Percentiles rank a stretch among this genome's conserved stretches.
Evolutionary conservation across 2,329 filamentous ascomycete species (phyloP).

Genomic region (Magnaporthiopsis poae): DNA sequence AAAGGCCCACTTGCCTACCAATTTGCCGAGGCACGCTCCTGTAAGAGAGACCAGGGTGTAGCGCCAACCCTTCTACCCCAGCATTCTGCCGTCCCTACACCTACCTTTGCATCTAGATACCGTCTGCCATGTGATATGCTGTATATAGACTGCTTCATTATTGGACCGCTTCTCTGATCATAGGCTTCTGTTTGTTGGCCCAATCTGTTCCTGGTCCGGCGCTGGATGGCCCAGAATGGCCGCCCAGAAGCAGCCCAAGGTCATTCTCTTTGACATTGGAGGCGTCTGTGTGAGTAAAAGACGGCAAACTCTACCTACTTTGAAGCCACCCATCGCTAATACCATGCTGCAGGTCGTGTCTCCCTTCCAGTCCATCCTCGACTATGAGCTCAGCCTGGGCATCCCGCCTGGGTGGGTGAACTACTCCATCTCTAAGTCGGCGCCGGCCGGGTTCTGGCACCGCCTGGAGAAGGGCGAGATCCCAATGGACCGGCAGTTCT

Average conservation of each 20-base stretch:
- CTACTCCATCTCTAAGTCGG: slow-evolving; percentile 69
- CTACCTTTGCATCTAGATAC: neutral
- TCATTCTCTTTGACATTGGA: slow-evolving; percentile 86
- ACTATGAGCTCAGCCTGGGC: slow-evolving; percentile 67
- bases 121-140: neutral
- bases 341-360: slow-evolving; percentile 59
- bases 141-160: neutral
- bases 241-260: slow-evolving; percentile 48
- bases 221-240: slow-evolving; percentile 29
- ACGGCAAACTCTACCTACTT: neutral
- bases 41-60: slow-evolving; percentile 1
- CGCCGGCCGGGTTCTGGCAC: slow-evolving; percentile 78
- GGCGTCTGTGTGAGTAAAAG: slow-evolving; percentile 76
- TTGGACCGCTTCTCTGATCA: neutral
- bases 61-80: neutral
- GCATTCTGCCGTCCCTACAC: neutral
- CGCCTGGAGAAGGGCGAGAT: slow-evolving; percentile 77
- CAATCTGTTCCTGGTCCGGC: slow-evolving; percentile 14
- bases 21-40: neutral
- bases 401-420: slow-evolving; percentile 90
- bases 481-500: slow-evolving; percentile 64
- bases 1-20: neutral
- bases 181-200: slow-evolving; percentile 18
- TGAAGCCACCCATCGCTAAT: slow-evolving; percentile 9
- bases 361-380: slow-evolving; percentile 83